Evolutionary conservation across 2,329 filamentous ascomycete genomes (phyloP).

Genomic region (Nemania sp.): DNA sequence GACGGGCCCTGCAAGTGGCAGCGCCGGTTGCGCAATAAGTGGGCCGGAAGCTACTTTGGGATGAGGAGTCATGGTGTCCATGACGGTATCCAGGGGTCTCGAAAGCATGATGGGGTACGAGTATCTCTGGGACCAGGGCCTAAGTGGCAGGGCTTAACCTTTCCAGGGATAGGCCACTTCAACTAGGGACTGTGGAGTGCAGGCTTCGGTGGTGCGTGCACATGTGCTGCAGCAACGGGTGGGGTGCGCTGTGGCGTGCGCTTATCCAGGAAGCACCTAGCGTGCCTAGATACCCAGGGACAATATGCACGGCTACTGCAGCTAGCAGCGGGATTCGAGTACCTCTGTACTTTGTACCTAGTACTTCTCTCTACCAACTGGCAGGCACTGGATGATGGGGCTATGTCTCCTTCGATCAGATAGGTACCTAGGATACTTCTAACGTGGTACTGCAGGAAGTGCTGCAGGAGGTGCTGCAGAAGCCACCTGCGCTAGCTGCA

Average conservation of each 20-base stretch:
- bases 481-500: constrained; percentile 15
- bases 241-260: constrained; percentile 3
- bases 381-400: background rate
- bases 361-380: background rate
- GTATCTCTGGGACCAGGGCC: background rate
- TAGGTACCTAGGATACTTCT: background rate
- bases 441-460: constrained; percentile 14
- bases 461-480: constrained; percentile 23
- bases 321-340: background rate
- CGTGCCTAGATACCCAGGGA: background rate
- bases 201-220: constrained; percentile 7
- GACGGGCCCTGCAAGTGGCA: constrained; percentile 20
- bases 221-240: constrained; percentile 10
- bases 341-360: background rate
- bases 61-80: constrained; percentile 31
- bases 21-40: constrained; percentile 31
- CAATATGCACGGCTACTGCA: background rate
- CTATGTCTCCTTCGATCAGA: background rate
- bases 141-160: background rate
- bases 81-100: constrained; percentile 24
- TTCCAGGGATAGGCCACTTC: background rate
- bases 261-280: background rate
- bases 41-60: constrained; percentile 25
- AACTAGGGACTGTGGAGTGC: constrained; percentile 20
- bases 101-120: constrained; percentile 18